Conservation (phyloP, 2,329 filamentous ascomycete species). For the Ophiostoma tasmaniense region DNA sequence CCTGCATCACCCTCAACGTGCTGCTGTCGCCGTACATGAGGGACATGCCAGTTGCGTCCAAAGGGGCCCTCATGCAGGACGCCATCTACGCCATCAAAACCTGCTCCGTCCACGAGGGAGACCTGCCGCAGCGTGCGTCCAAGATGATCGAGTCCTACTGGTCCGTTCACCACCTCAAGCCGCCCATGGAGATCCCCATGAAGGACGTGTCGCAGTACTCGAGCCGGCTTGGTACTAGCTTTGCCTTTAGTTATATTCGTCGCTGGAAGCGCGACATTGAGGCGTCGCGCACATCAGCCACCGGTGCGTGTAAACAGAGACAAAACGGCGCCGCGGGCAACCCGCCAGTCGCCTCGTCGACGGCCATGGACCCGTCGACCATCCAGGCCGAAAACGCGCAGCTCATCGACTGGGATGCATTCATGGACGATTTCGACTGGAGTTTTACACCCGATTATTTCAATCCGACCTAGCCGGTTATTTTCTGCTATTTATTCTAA, state of each 20-base stretch:
- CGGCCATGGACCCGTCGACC: constrained; percentile 17
- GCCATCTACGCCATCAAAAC: constrained; percentile 31
- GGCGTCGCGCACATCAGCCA: constrained; percentile 28
- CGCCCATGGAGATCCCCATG: constrained; percentile 30
- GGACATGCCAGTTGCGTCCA: constrained; percentile 25
- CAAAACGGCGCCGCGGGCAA: not conserved
- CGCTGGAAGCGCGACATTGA: constrained; percentile 38
- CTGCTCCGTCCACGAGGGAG: constrained; percentile 41
- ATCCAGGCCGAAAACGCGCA: constrained; percentile 27
- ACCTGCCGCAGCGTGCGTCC: constrained; percentile 38
- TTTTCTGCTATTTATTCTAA: not conserved
- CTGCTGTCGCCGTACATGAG: constrained; percentile 37
- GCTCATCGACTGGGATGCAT: constrained; percentile 42
- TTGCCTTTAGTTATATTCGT: constrained; percentile 42
- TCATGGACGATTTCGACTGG: constrained; percentile 45
- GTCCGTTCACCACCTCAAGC: constrained; percentile 33
- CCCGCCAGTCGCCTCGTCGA: not conserved
- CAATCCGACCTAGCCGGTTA: constrained; percentile 16
- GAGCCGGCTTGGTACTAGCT: constrained; percentile 40
- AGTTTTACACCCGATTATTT: constrained; percentile 26
- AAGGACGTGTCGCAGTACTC: constrained; percentile 35
- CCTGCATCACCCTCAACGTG: constrained; percentile 38
- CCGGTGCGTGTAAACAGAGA: constrained; percentile 16
- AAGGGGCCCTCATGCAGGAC: constrained; percentile 28
- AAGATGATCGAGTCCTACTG: constrained; percentile 43